These are phyloP conservation scores for Rubroshorea leprosula DNA, from an alignment of 345 rosid species.

Conservation along the genomic window DNA sequence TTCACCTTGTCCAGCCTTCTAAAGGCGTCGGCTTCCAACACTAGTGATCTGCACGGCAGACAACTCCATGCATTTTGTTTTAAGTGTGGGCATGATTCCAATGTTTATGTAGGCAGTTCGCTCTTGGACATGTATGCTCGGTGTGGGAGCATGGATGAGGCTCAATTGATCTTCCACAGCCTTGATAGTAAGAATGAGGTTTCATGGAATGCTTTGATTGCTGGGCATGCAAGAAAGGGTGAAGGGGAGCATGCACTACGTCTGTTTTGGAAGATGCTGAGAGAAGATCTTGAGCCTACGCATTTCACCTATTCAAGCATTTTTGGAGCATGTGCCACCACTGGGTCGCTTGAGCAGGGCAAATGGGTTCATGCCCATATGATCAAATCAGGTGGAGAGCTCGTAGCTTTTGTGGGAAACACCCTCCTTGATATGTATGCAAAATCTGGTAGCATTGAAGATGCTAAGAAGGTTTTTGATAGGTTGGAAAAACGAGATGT, in stretches of 20 bases:
- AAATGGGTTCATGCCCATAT: constrained; percentile 48
- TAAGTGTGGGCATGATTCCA: constrained; percentile 32
- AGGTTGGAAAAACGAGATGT: constrained; percentile 30
- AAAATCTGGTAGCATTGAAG: constrained; percentile 44
- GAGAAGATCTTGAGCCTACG: constrained; percentile 31
- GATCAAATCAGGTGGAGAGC: constrained; percentile 38
- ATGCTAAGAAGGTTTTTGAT: constrained; percentile 38
- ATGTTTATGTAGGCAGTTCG: constrained; percentile 46
- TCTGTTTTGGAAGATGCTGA: constrained; percentile 33
- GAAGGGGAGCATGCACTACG: constrained; percentile 32
- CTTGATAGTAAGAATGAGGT: constrained; percentile 39
- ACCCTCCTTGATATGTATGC: constrained; percentile 52
- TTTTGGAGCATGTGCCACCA: constrained; percentile 34
- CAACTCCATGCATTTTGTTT: constrained; percentile 42
- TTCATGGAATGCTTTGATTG: constrained; percentile 61
- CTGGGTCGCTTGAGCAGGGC: constrained; percentile 47
- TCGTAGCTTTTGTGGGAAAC: constrained; percentile 37
- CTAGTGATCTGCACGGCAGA: constrained; percentile 23
- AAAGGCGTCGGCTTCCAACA: constrained; percentile 33
- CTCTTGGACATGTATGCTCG: constrained; percentile 49
- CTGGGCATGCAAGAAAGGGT: constrained; percentile 40
- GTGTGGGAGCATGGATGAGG: constrained; percentile 35
- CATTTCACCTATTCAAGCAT: constrained; percentile 38
- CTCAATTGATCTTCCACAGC: constrained; percentile 25
- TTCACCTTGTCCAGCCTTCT: constrained; percentile 43